Evolutionary conservation across 768 basidiomycete genomes (phyloP), one percentile per base, ranked within the genome.

Genomic region (Mycena maculata): DNA sequence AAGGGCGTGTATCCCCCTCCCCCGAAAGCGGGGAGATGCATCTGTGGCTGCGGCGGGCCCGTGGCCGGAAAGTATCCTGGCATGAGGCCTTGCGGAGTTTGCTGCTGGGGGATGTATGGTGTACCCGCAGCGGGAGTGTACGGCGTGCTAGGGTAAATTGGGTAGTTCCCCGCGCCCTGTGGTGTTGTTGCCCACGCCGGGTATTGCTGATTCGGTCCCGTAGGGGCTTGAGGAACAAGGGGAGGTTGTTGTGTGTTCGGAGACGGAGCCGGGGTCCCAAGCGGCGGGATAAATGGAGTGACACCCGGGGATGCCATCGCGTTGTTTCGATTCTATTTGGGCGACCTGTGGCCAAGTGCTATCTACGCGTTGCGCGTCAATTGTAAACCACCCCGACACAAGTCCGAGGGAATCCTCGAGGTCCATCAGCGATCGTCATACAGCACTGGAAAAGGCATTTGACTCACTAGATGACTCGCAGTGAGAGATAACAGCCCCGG

Each of bases 211-310:
- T 74, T 77, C 54, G 70, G 70, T 27, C 70, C 71, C 48, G 75
- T 73, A 3, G 72, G 71, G 4, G 75, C 30, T 18, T 54, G 49
- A 33, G 81, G 82, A 33, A 81, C 70, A n/a, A 74, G 70, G 4
- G 82, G 82, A 33, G 81, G 80, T 20, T 76, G 78, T 15, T 64
- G 78, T 69, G 49, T 62, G 65, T 70, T 82, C 57, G 70, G 83
- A 66, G 68, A 82, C 45, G 79, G 76, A 7, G 75, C 72, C 60
- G 85, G 84, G 42, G 82, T 76, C 69, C 77, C 71, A 69, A 86
- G 66, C 63, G 84, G 77, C 64, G 85, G 77, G 41, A 82, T 81
- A 57, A 81, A 81, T 25, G 80, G 80, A 27, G 80, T 80, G 13
- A 67, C 61, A 22, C 54, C 63, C 28, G 74, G 68, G 50, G 48